These are phyloP conservation scores for Lyophyllum semitale DNA, from an alignment of 768 basidiomycete species.

Conservation along the genomic window DNA sequence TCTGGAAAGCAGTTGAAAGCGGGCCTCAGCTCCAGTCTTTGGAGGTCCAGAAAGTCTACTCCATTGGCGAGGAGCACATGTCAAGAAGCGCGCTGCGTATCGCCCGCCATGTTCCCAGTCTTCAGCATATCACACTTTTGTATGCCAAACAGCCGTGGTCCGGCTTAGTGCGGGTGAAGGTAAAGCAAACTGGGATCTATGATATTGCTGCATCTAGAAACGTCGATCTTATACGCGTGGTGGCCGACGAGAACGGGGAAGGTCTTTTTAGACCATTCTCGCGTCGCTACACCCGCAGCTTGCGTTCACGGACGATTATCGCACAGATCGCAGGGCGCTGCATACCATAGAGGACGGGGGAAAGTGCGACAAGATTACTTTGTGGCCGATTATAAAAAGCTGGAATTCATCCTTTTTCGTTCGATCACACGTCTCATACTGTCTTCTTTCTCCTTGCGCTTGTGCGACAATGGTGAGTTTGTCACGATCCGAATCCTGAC, in stretches of 20 bases:
- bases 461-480: too few relatives aligned
- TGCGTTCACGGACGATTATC: constrained; percentile 3
- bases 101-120: constrained; percentile 15
- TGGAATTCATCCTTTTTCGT: too few relatives aligned
- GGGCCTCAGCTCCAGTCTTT: constrained; percentile 17
- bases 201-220: constrained; percentile 4
- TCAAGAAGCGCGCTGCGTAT: constrained; percentile 13
- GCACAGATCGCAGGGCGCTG: constrained; percentile 8
- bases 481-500: too few relatives aligned
- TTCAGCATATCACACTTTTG: constrained; percentile 15
- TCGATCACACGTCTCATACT: too few relatives aligned
- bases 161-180: not conserved
- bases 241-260: constrained; percentile 16
- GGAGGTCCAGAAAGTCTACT: constrained; percentile 19
- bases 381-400: not conserved
- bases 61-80: constrained; percentile 18
- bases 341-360: not conserved
- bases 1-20: constrained; percentile 18
- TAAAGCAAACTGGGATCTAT: constrained; percentile 19
- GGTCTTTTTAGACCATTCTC: constrained; percentile 9
- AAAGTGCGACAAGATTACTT: not conserved
- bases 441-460: too few relatives aligned
- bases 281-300: constrained; percentile 12
- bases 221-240: constrained; percentile 6
- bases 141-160: constrained; percentile 18